Conservation (phyloP, 495 filamentous ascomycete genomes). For the Penicillium steckii region DNA sequence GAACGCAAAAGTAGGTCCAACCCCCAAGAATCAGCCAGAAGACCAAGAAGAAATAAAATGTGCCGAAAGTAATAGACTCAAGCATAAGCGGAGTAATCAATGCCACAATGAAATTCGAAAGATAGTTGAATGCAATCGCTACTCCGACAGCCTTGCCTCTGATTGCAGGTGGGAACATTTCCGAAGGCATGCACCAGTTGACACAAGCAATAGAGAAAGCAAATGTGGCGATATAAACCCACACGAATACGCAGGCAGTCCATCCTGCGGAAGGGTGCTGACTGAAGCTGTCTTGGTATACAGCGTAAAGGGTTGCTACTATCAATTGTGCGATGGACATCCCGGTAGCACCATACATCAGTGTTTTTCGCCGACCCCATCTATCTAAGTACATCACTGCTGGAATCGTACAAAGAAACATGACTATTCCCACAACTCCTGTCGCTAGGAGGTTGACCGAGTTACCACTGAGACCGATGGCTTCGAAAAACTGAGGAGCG, state of each 20-base stretch:
- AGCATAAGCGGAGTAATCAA: constrained; percentile 35
- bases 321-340: constrained; percentile 64
- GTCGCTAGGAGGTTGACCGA: constrained; percentile 38
- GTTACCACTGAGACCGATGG: constrained; percentile 34
- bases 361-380: constrained; percentile 56
- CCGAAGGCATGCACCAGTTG: constrained; percentile 49
- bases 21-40: constrained; percentile 32
- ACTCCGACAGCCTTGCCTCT: constrained; percentile 2
- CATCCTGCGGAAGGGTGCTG: constrained; percentile 24
- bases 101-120: constrained; percentile 51
- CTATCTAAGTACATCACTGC: constrained; percentile 62
- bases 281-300: constrained; percentile 28
- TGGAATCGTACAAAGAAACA: constrained; percentile 42
- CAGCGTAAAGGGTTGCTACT: constrained; percentile 57
- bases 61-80: constrained; percentile 38
- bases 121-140: constrained; percentile 13
- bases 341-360: constrained; percentile 63
- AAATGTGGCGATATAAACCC: constrained; percentile 66
- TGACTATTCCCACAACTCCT: constrained; percentile 35
- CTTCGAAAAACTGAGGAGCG: constrained; percentile 36
- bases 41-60: constrained; percentile 30
- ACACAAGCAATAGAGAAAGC: constrained; percentile 49
- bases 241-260: constrained; percentile 59
- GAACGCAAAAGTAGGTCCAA: constrained; percentile 56
- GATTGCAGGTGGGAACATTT: constrained; percentile 18